A percentile compares a stretch with the other conserved stretches of the same genome.
These are phyloP conservation scores for Ascosphaera apis DNA, from an alignment of 2,329 filamentous ascomycete species.

Conservation along the genomic window DNA sequence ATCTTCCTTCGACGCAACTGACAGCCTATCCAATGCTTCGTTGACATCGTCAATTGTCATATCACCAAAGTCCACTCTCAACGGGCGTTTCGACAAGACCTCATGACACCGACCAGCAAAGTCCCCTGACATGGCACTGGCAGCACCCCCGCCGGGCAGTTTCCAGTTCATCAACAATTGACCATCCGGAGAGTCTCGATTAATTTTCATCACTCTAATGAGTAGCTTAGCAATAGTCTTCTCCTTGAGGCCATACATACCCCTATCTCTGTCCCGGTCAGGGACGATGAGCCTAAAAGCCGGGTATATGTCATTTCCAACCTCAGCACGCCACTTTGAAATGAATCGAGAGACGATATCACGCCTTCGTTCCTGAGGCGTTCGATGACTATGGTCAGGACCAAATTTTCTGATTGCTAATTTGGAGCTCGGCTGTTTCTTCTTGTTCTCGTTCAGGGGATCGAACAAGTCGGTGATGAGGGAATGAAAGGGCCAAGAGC, in stretches of 20 bases:
- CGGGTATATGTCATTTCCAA: conserved; percentile 82
- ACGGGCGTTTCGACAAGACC: conserved; percentile 60
- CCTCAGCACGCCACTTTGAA: conserved; percentile 61
- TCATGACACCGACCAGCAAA: conserved; percentile 80
- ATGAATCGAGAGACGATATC: conserved; percentile 75
- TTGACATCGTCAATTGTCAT: conserved; percentile 86
- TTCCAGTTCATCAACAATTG: conserved; percentile 81
- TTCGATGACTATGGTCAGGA: conserved; percentile 32
- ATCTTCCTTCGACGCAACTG: conserved; percentile 54
- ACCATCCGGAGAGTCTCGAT: conserved; percentile 72
- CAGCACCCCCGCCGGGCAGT: conserved; percentile 45
- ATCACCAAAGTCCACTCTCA: conserved; percentile 47
- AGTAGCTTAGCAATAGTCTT: conserved; percentile 70
- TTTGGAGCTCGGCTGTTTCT: conserved; percentile 35
- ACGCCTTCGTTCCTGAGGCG: conserved; percentile 54
- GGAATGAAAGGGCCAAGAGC: conserved; percentile 61
- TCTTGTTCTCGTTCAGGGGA: conserved; percentile 55
- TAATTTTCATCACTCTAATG: conserved; percentile 82
- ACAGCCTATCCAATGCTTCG: conserved; percentile 54
- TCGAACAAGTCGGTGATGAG: conserved; percentile 63
- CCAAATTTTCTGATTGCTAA: conserved; percentile 34
- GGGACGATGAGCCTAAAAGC: conserved; percentile 78
- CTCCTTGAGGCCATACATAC: conserved; percentile 88
- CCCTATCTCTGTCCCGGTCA: conserved; percentile 75
- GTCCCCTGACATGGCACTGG: conserved; percentile 54